Evolutionary conservation across 371 early-diverging fungal species (phyloP).

Genomic region (Sporodiniella umbellata): DNA sequence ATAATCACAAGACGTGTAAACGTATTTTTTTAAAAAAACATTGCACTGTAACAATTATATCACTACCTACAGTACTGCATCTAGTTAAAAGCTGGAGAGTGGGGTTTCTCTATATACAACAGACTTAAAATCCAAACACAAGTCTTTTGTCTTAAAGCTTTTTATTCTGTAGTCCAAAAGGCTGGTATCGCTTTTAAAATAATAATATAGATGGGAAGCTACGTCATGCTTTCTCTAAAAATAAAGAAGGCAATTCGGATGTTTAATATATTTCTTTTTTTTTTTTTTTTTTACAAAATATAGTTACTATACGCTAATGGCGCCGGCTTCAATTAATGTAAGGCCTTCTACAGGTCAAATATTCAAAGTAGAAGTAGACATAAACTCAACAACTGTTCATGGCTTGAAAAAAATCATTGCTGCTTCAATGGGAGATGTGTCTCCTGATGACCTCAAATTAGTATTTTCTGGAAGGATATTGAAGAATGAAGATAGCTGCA

Average conservation of each 20-base stretch:
- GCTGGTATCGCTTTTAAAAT: too few species aligned
- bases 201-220: too few species aligned
- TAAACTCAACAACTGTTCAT: slow-evolving; percentile 41
- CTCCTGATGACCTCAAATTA: slow-evolving; percentile 57
- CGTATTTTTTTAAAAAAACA: too few species aligned
- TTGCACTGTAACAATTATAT: too few species aligned
- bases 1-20: too few species aligned
- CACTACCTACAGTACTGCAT: too few species aligned
- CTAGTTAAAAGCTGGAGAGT: too few species aligned
- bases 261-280: neutral
- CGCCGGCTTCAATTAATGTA: slow-evolving; percentile 25
- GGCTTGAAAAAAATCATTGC: slow-evolving; percentile 62
- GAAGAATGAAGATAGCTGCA: slow-evolving; percentile 63
- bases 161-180: too few species aligned
- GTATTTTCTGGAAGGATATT: slow-evolving; percentile 73
- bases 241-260: neutral
- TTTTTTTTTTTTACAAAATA: neutral
- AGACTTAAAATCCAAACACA: too few species aligned
- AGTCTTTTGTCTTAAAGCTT: too few species aligned
- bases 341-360: slow-evolving; percentile 40
- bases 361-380: slow-evolving; percentile 34
- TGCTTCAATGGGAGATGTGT: slow-evolving; percentile 42
- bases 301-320: too few species aligned
- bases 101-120: too few species aligned
- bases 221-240: neutral